Conservation (phyloP, 2,329 filamentous ascomycete species). For the Bipolaris oryzae region DNA sequence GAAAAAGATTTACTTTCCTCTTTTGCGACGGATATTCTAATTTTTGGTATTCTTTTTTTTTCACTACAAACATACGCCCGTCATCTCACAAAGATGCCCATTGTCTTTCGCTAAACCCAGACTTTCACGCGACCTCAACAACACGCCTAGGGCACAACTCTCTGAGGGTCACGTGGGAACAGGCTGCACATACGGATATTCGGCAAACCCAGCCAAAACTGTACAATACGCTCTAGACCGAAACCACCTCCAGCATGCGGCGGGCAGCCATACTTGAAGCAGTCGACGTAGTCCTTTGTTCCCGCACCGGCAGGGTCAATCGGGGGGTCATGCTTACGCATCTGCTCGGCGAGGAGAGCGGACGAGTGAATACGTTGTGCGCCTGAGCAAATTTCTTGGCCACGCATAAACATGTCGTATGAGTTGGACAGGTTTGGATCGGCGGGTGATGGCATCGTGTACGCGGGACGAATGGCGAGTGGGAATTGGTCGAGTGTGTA, state of each 20-base stretch:
- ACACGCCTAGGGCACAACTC: slow-evolving; percentile 53
- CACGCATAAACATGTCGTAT: slow-evolving; percentile 74
- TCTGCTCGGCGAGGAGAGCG: slow-evolving; percentile 62
- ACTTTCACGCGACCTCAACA: neutral
- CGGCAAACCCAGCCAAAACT: slow-evolving; percentile 69
- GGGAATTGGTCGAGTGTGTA: slow-evolving; percentile 98
- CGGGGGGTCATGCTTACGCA: slow-evolving; percentile 62
- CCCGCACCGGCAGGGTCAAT: slow-evolving; percentile 65
- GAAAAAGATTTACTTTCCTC: neutral
- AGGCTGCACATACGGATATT: slow-evolving; percentile 67
- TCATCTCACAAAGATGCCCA: neutral
- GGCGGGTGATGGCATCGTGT: slow-evolving; percentile 73
- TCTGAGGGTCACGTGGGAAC: slow-evolving; percentile 68
- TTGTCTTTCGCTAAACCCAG: neutral
- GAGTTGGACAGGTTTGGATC: slow-evolving; percentile 62
- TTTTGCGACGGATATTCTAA: neutral
- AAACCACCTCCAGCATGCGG: slow-evolving; percentile 70
- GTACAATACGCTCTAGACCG: slow-evolving; percentile 69
- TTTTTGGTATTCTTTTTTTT: neutral
- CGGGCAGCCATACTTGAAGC: slow-evolving; percentile 68
- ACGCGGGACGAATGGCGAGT: slow-evolving; percentile 84
- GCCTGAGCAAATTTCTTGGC: slow-evolving; percentile 71
- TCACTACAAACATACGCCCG: neutral
- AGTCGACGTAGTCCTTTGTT: slow-evolving; percentile 67
- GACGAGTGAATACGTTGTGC: slow-evolving; percentile 70